These are phyloP conservation scores for Trichoderma polysporum DNA, from an alignment of 2,329 filamentous ascomycete genomes.

Conservation along the genomic window DNA sequence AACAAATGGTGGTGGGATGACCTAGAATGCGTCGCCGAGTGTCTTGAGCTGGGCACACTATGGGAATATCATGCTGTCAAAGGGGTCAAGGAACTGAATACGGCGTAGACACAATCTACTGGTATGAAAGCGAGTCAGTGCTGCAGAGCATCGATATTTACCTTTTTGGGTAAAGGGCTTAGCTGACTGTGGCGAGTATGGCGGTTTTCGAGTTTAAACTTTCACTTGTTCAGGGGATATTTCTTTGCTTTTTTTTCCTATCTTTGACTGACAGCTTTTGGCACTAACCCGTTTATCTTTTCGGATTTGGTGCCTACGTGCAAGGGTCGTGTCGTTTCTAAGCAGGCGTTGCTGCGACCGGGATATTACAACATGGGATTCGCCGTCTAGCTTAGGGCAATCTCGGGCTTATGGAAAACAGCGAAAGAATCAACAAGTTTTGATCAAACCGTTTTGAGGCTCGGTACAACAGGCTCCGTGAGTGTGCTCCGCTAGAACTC, in stretches of 20 bases:
- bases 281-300: neutral
- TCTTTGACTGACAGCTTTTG: neutral
- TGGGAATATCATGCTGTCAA: conserved; percentile 61
- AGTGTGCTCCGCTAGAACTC: too few species aligned
- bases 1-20: conserved; percentile 64
- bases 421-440: neutral
- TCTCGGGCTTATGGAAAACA: neutral
- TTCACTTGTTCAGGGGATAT: neutral
- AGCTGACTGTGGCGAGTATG: neutral
- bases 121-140: neutral
- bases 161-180: neutral
- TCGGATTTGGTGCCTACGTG: neutral
- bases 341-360: neutral
- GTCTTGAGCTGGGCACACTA: conserved; percentile 51
- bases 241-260: neutral
- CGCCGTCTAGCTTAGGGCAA: neutral
- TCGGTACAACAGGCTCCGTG: neutral
- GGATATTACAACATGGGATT: neutral
- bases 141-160: neutral
- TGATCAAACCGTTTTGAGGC: neutral
- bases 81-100: conserved; percentile 46
- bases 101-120: neutral
- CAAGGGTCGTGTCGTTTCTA: neutral
- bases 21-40: conserved; percentile 53
- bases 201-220: neutral